Evolutionary conservation across 2,329 filamentous ascomycete genomes (phyloP).

Genomic region (Trichoderma sp.): DNA sequence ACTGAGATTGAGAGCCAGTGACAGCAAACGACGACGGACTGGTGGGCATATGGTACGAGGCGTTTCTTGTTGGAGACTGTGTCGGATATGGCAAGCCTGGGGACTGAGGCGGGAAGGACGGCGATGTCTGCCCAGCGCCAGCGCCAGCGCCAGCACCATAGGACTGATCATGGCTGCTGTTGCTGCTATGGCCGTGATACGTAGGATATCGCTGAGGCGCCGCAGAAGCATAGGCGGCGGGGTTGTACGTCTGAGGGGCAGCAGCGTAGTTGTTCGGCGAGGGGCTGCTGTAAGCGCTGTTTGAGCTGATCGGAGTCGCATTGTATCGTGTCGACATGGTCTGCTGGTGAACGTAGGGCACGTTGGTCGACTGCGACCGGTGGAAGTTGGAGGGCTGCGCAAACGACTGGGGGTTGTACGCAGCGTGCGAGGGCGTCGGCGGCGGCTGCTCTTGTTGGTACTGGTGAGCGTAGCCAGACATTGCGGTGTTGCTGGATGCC

Average conservation of each 20-base stretch:
- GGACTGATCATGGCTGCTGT: constrained; percentile 47
- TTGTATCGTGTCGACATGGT: constrained; percentile 44
- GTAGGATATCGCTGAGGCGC: constrained; percentile 56
- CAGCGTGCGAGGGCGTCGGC: constrained; percentile 48
- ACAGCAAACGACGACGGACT: constrained; percentile 41
- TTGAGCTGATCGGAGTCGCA: constrained; percentile 42
- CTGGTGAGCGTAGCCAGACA: constrained; percentile 57
- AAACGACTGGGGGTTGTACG: constrained; percentile 75
- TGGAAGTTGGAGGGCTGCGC: constrained; percentile 41
- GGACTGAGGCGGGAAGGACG: constrained; percentile 43
- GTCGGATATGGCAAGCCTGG: constrained; percentile 43
- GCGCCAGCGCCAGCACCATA: constrained; percentile 32
- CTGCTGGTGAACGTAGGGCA: constrained; percentile 52
- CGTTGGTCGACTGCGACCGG: constrained; percentile 56
- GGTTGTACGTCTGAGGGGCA: constrained; percentile 60
- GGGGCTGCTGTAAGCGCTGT: constrained; percentile 41
- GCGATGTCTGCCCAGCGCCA: constrained; percentile 35
- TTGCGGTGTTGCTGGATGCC: constrained; percentile 50
- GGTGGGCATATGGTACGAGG: constrained; percentile 47
- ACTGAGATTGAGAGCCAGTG: constrained; percentile 36
- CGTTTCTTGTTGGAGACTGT: constrained; percentile 39
- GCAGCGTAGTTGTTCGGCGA: constrained; percentile 51
- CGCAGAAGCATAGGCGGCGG: constrained; percentile 60
- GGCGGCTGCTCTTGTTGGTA: constrained; percentile 53
- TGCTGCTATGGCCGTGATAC: constrained; percentile 52